Conservation (phyloP, 306 rosid genomes). For the Corylus avellana region DNA sequence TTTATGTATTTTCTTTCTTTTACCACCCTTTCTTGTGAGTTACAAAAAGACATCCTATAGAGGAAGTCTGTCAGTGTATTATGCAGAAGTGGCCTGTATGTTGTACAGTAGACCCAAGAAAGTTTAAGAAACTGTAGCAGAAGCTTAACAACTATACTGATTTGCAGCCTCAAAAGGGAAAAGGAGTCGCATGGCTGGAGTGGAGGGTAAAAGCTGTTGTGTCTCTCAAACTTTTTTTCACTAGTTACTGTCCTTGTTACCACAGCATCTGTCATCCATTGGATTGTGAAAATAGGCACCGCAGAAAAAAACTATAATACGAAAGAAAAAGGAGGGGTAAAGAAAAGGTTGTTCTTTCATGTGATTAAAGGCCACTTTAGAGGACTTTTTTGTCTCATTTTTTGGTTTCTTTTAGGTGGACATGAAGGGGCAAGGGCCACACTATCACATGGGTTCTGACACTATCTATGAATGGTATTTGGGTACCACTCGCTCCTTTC, state of each 20-base stretch:
- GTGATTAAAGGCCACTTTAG: constrained; percentile 29
- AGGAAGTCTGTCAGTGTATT: not conserved
- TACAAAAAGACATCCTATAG: not conserved
- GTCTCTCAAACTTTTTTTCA: not conserved
- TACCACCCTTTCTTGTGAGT: constrained; percentile 17
- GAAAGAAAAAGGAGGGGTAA: not conserved
- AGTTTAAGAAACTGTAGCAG: not conserved
- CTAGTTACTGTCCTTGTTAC: not conserved
- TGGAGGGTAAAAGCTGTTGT: constrained; percentile 9
- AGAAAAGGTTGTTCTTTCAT: constrained; percentile 3
- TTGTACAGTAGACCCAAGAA: constrained; percentile 4
- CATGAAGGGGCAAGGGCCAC: constrained; percentile 43
- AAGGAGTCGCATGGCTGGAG: not conserved
- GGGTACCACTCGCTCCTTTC: constrained; percentile 25
- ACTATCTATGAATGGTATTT: constrained; percentile 24
- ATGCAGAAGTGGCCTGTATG: not conserved
- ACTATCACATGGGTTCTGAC: constrained; percentile 58
- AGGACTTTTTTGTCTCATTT: constrained; percentile 34
- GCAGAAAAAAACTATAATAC: not conserved
- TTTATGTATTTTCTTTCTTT: not conserved
- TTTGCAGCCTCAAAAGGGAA: not conserved
- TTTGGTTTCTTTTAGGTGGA: constrained; percentile 31
- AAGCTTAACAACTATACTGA: constrained; percentile 3
- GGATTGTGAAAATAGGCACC: not conserved
- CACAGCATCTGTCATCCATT: not conserved